phyloP scores from a whole-genome alignment of 495 filamentous ascomycete genomes.

The Hypoxylon subgilvum region DNA sequence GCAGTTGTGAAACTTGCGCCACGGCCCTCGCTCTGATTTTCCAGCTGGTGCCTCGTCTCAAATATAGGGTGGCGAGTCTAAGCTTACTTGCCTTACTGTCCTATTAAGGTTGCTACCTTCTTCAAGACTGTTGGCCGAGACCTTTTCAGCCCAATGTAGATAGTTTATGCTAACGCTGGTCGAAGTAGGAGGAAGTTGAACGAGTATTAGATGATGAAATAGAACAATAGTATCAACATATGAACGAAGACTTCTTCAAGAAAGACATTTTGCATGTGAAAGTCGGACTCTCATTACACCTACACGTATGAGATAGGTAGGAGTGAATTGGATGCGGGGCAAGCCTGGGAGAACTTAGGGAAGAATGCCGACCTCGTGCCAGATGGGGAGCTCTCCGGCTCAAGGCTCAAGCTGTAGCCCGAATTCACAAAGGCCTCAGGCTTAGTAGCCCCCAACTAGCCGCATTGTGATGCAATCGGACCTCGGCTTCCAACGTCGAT shows the following conservation, averaged over 20 bases:
- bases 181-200: too few species aligned
- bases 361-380: constrained; percentile 29
- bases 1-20: constrained; percentile 26
- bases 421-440: background rate
- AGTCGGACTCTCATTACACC: too few species aligned
- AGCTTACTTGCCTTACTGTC: background rate
- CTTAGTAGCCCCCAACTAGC: background rate
- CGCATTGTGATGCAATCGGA: constrained; percentile 45
- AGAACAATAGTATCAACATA: too few species aligned
- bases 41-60: constrained; percentile 10
- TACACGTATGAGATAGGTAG: too few species aligned
- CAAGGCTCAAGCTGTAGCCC: background rate
- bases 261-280: constrained; percentile 25
- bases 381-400: too few species aligned
- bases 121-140: too few species aligned
- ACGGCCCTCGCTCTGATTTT: constrained; percentile 10
- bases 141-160: too few species aligned
- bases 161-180: too few species aligned
- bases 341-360: constrained; percentile 24
- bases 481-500: constrained; percentile 36
- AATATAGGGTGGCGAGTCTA: constrained; percentile 7
- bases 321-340: constrained; percentile 25
- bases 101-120: too few species aligned
- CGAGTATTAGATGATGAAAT: too few species aligned
- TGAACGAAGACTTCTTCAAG: background rate